These are phyloP conservation scores for Aspergillus aculeatus DNA, from an alignment of 2,329 filamentous ascomycete genomes.

Conservation along the genomic window DNA sequence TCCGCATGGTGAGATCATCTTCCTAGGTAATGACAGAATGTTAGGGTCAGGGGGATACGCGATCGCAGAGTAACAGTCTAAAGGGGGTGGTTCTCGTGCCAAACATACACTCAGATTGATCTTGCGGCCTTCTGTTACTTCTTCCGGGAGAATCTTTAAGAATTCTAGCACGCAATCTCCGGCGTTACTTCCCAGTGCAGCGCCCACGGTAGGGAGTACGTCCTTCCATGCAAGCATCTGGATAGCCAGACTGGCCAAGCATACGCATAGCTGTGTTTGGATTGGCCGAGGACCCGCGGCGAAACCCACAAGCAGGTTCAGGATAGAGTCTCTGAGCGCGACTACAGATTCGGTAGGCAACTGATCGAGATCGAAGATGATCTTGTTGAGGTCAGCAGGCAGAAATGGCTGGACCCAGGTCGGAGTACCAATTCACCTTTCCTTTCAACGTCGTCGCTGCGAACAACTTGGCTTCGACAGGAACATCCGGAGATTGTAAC, in stretches of 20 bases:
- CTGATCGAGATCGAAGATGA: slow-evolving; percentile 93
- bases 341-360: slow-evolving; percentile 72
- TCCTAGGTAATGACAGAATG: slow-evolving; percentile 64
- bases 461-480: slow-evolving; percentile 86
- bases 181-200: slow-evolving; percentile 67
- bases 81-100: slow-evolving; percentile 45
- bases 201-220: slow-evolving; percentile 78
- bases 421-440: slow-evolving; percentile 66
- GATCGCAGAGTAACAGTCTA: slow-evolving; percentile 41
- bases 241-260: slow-evolving; percentile 89
- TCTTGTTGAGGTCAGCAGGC: slow-evolving; percentile 57
- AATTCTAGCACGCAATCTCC: slow-evolving; percentile 92
- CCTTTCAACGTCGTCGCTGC: slow-evolving; percentile 95
- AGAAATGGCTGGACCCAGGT: slow-evolving; percentile 6
- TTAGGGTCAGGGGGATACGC: slow-evolving; percentile 46
- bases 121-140: slow-evolving; percentile 98
- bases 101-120: slow-evolving; percentile 98
- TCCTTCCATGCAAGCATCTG: slow-evolving; percentile 97
- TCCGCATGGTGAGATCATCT: slow-evolving; percentile 86
- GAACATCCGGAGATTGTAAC: slow-evolving; percentile 71
- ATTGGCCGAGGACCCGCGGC: slow-evolving; percentile 78
- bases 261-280: slow-evolving; percentile 89
- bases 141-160: slow-evolving; percentile 92
- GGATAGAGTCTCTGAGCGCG: slow-evolving; percentile 77
- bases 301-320: slow-evolving; percentile 77